Evolutionary conservation across 306 rosid genomes (phyloP).

Genomic region (Vigna nakashimae): DNA sequence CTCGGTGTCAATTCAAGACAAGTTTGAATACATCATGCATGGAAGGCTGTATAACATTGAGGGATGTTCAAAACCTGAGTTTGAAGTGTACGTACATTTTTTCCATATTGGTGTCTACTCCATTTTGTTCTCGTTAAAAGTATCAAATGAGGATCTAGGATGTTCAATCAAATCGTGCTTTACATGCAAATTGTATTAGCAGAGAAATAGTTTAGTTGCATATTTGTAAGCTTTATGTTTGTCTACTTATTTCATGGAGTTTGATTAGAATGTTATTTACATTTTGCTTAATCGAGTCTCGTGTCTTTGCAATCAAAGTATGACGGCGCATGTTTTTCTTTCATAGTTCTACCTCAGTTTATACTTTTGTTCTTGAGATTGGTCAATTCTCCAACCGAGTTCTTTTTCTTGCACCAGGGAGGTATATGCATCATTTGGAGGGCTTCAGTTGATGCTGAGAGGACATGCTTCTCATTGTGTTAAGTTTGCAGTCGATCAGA

Average conservation of each 20-base stretch:
- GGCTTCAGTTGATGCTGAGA: constrained; percentile 83
- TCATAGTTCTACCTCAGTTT: background rate
- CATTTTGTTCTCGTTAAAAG: background rate
- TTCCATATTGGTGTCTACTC: constrained; percentile 16
- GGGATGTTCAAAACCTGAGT: constrained; percentile 51
- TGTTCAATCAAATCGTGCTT: constrained; percentile 7
- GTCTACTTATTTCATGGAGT: constrained; percentile 5
- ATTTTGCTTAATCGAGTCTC: background rate
- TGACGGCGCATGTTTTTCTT: too few species aligned
- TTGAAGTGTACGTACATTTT: constrained; percentile 69
- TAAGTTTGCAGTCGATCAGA: constrained; percentile 68
- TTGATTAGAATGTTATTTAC: background rate
- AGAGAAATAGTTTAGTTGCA: background rate
- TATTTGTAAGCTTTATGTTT: background rate
- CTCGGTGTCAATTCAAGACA: constrained; percentile 74
- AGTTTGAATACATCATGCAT: constrained; percentile 93
- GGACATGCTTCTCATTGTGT: constrained; percentile 69
- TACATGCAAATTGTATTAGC: background rate
- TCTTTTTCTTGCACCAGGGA: constrained; percentile 61
- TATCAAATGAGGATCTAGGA: background rate
- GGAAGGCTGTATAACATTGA: constrained; percentile 77
- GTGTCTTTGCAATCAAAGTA: background rate
- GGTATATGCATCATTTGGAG: constrained; percentile 83
- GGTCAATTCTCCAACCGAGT: background rate
- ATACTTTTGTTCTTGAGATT: constrained; percentile 5